Base-by-base conservation (phyloP, 176 grass and related monocot genomes). In the Oryza australiensis region DNA sequence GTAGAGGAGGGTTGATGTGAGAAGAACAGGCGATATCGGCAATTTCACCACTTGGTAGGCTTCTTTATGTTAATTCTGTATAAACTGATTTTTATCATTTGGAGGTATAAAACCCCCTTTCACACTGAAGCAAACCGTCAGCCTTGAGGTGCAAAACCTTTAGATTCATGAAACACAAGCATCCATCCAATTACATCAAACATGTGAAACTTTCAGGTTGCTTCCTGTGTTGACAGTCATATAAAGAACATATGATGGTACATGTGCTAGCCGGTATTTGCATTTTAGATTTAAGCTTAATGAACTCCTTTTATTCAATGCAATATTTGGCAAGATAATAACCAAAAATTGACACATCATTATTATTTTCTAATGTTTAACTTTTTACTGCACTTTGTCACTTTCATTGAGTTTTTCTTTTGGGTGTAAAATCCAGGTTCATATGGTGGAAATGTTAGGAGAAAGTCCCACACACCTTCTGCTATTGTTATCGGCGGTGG, bases 401-500 rank as follows among this genome's bases (percentile, higher is more conserved):
- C 34, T 40, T 13, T 49, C 18, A 37, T 18, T 43, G 41, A 83
- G 64, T 45, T 23, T 74, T 43, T 70, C 70, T 49, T 77, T 46
- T 70, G 73, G 27, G 0, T 1, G 20, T 22, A 41, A 93, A 82
- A 73, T 22, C 51, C 79, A 94, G 91, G 73, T 0, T 92, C 93
- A 85, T 88, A 66, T 46, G 76, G 59, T 83, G 70, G 79, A 60
- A 93, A 91, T 87, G 75, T 82, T 70, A 87, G 76, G 55, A 91
- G 83, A 78, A 91, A 88, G 34, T 78, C 91, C 6, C 76, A 79
- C 66, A 91, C 82, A 60, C 93, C 93, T 51, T 92, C 96, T 5
- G 96, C 85, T 66, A 99, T 99, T 85, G 93, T 99, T 83, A 99
- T 99, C 13, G 96, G 96, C 72, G 77, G 84, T 93, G 96, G 96